Evolutionary conservation across 2,329 filamentous ascomycete species (phyloP).

Genomic region (Exophiala oligosperma): DNA sequence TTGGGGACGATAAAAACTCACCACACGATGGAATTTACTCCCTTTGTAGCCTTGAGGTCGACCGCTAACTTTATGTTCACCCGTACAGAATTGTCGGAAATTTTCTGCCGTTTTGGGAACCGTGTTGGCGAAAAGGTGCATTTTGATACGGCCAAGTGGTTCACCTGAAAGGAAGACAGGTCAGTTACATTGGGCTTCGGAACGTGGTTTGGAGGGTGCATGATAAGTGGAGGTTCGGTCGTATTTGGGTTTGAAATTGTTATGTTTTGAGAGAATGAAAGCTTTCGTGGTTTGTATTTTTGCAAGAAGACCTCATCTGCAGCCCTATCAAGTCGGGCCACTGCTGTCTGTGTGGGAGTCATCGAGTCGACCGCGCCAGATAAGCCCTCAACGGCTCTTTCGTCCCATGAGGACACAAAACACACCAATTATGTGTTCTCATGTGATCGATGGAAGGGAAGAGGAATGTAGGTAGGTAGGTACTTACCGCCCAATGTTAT

Average conservation of each 20-base stretch:
- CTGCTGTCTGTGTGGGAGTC: too few relatives aligned
- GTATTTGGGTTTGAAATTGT: too few relatives aligned
- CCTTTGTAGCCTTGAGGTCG: conserved; percentile 91
- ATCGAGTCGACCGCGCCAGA: too few relatives aligned
- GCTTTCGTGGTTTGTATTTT: too few relatives aligned
- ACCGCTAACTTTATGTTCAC: conserved; percentile 79
- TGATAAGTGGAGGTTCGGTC: too few relatives aligned
- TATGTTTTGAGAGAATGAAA: too few relatives aligned
- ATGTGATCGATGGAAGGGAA: not conserved
- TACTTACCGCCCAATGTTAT: conserved; percentile 46
- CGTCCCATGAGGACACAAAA: not conserved
- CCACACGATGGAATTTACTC: conserved; percentile 89
- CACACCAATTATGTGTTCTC: too few relatives aligned
- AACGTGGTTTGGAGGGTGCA: too few relatives aligned
- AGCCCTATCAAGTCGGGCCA: too few relatives aligned
- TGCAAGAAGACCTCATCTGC: too few relatives aligned
- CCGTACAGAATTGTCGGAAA: conserved; percentile 95
- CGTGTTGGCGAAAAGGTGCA: conserved; percentile 84
- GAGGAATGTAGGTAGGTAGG: not conserved
- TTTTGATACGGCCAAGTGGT: conserved; percentile 80
- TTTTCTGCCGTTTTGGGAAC: conserved; percentile 91
- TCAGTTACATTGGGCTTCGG: too few relatives aligned
- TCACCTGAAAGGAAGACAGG: conserved; percentile 59
- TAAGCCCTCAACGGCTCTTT: too few relatives aligned
- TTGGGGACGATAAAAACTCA: conserved; percentile 46